A percentile compares a stretch with the other conserved stretches of the same genome.
Conservation (phyloP, 2,329 filamentous ascomycete genomes). For the Penicillium brasilianum region DNA sequence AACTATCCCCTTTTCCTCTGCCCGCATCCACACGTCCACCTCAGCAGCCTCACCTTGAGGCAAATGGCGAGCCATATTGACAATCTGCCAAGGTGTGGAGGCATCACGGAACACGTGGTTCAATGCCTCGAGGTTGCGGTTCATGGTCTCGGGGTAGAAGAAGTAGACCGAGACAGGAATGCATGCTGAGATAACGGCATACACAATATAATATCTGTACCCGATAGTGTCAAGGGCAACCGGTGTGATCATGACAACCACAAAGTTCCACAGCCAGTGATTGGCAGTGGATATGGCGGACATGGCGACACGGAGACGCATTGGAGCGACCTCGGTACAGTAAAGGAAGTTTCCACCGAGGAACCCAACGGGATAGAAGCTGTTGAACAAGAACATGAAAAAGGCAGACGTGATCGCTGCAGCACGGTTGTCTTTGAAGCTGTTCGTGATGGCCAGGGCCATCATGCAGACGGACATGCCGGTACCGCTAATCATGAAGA, state of each 20-base stretch:
- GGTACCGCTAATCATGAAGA: slow-evolving; percentile 58
- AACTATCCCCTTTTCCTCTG: slow-evolving; percentile 24
- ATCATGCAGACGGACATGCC: slow-evolving; percentile 62
- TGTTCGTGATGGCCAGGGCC: slow-evolving; percentile 51
- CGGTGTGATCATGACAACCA: slow-evolving; percentile 68
- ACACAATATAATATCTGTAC: slow-evolving; percentile 59
- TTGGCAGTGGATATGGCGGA: slow-evolving; percentile 66
- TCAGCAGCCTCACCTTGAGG: slow-evolving; percentile 31
- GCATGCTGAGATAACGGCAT: slow-evolving; percentile 49
- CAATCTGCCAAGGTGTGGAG: slow-evolving; percentile 29
- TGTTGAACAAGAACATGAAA: slow-evolving; percentile 66
- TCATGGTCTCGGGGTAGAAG: slow-evolving; percentile 63
- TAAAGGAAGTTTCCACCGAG: slow-evolving; percentile 61
- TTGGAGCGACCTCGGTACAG: slow-evolving; percentile 53
- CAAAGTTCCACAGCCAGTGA: slow-evolving; percentile 63
- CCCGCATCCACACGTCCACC: slow-evolving; percentile 26
- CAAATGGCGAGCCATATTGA: slow-evolving; percentile 30
- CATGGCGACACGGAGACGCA: slow-evolving; percentile 58
- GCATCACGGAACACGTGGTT: slow-evolving; percentile 63
- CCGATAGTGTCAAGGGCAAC: slow-evolving; percentile 60
- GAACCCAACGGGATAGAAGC: slow-evolving; percentile 68
- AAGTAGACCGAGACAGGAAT: slow-evolving; percentile 58
- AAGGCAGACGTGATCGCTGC: slow-evolving; percentile 15
- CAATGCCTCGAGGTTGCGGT: slow-evolving; percentile 66
- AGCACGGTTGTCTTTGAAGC: slow-evolving; percentile 28